phyloP scores from a whole-genome alignment of 2,329 filamentous ascomycete species.

The Exophiala calicioides region DNA sequence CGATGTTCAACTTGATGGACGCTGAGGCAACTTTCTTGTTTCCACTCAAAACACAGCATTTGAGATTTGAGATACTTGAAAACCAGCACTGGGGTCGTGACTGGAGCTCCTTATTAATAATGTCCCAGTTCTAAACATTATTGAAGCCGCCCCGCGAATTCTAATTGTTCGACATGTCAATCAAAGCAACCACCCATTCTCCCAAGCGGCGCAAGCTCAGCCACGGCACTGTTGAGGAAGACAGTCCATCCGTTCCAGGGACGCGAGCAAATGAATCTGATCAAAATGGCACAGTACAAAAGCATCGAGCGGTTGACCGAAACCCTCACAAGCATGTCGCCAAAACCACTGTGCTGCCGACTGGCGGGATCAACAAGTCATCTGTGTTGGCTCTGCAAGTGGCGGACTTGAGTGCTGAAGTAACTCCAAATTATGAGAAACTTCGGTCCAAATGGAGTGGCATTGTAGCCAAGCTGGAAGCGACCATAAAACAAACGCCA shows the following conservation, averaged over 20 bases:
- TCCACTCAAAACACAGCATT: too few relatives aligned
- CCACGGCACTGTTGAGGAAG: background rate
- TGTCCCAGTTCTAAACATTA: too few relatives aligned
- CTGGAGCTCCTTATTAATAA: too few relatives aligned
- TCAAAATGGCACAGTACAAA: too few relatives aligned
- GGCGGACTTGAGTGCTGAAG: slow-evolving; percentile 61
- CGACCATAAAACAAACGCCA: slow-evolving; percentile 58
- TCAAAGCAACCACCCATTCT: background rate
- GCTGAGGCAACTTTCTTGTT: background rate
- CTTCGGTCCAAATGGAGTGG: slow-evolving; percentile 48
- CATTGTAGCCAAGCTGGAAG: slow-evolving; percentile 55
- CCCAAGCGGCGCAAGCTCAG: slow-evolving; percentile 6
- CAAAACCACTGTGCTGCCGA: slow-evolving; percentile 9
- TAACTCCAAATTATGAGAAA: slow-evolving; percentile 57
- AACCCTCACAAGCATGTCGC: too few relatives aligned
- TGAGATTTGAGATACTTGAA: too few relatives aligned
- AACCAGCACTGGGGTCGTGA: too few relatives aligned
- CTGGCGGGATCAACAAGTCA: slow-evolving; percentile 22
- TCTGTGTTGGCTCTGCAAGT: slow-evolving; percentile 52
- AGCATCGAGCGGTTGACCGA: too few relatives aligned
- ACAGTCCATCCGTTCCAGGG: too few relatives aligned
- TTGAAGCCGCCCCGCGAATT: too few relatives aligned
- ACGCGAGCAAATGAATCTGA: too few relatives aligned
- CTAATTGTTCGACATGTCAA: background rate
- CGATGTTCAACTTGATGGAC: background rate